Percentiles rank a stretch among this genome's conserved stretches.
Evolutionary conservation across 768 basidiomycete genomes (phyloP).

Genomic region (Scleroderma citrinum): DNA sequence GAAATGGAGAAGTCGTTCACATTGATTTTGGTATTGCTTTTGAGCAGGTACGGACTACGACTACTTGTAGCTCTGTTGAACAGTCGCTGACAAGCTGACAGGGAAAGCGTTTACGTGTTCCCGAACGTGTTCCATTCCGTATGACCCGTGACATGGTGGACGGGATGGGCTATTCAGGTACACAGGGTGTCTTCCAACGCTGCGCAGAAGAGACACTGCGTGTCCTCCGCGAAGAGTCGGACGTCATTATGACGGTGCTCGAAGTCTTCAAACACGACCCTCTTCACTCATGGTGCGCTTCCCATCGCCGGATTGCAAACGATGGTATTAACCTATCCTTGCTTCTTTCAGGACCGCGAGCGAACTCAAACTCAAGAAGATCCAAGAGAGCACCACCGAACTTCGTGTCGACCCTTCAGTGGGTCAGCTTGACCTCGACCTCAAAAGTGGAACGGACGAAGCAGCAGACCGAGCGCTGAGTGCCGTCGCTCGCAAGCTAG

Average conservation of each 20-base stretch:
- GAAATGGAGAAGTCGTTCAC: conserved; percentile 83
- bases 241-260: conserved; percentile 88
- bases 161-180: conserved; percentile 85
- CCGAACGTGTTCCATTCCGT: conserved; percentile 91
- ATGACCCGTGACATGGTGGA: conserved; percentile 93
- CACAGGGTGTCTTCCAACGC: conserved; percentile 90
- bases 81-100: conserved; percentile 22
- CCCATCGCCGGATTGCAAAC: not conserved
- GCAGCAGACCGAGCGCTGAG: conserved; percentile 85
- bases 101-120: conserved; percentile 75
- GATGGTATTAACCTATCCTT: not conserved
- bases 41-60: conserved; percentile 70
- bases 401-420: conserved; percentile 11
- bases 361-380: conserved; percentile 64
- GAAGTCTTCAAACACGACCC: conserved; percentile 98
- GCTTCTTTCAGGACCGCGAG: conserved; percentile 59
- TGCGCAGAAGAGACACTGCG: conserved; percentile 94
- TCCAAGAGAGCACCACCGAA: conserved; percentile 40
- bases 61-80: not conserved
- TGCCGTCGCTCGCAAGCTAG: conserved; percentile 76
- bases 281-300: conserved; percentile 77
- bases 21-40: conserved; percentile 98
- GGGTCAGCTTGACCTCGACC: conserved; percentile 37
- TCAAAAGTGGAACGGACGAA: conserved; percentile 67
- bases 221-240: conserved; percentile 79